Evolutionary conservation across 176 grass and related monocot species (phyloP), one percentile per base, ranked within the genome.

Genomic region (Stipa capillata): DNA sequence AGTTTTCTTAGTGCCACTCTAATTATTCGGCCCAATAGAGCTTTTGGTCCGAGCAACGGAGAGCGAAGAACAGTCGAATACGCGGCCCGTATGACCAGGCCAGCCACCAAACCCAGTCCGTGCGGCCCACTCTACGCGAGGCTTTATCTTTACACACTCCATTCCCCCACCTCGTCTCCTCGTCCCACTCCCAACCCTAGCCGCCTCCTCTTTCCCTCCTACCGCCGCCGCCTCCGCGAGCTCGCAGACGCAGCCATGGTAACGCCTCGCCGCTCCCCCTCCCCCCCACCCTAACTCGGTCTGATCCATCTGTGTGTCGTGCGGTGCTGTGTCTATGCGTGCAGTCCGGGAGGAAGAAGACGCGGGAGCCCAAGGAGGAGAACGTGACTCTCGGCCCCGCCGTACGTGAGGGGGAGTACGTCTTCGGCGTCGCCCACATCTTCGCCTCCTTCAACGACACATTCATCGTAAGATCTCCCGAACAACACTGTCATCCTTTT

Each of bases 391-490:
- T 94, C 74, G 91, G 91, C 47, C 91, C 85, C 17, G 49, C 91
- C 31, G 91, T 94, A 21, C 88, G 85, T 17, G 88, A 94, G 72
- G 88, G 85, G 5, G 88, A 94, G 68, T 70, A 88, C 71, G 88
- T 72, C 33, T 88, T 94, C 74, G 82, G 91, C 72, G 88, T 94
- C 33, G 91, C 88, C 35, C 88, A 51, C 63, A 85, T 93, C 57
- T 90, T 85, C 72, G 88, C 85, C 17, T 94, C 91, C 25, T 94
- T 90, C 85, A 94, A 94, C 44, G 85, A 94, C 77, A 94, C 91
- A 20, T 97, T 94, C 23, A 92, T 97, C 82, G 91, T 94, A 74
- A 78, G 79, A 77, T 83, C 75, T 40, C 4, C 32, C n/a, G n/a
- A 4, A 14, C 6, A 21, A 3, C 18, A 5, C 7, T 18, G 15